Percentiles rank a stretch among this genome's conserved stretches.
Evolutionary conservation across 345 rosid species (phyloP).

Genomic region (Pseudoturritis turrita): DNA sequence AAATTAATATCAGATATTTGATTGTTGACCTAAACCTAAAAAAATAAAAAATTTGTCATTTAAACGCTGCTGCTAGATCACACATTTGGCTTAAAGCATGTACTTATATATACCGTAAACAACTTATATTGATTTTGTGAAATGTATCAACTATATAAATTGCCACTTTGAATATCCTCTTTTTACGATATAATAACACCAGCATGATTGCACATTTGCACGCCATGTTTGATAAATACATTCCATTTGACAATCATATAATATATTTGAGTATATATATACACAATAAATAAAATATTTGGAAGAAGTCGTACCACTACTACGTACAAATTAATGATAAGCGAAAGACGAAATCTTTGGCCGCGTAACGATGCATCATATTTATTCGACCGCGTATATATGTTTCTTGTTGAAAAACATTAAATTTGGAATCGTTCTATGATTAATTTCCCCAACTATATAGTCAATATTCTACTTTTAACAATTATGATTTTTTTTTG

Average conservation of each 20-base stretch:
- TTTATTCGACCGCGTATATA: conserved; percentile 31
- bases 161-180: neutral
- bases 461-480: conserved; percentile 22
- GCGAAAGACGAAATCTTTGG: neutral
- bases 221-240: conserved; percentile 11
- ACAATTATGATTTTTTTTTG: neutral
- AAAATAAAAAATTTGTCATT: neutral
- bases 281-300: neutral
- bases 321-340: conserved; percentile 7
- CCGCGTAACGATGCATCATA: conserved; percentile 27
- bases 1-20: neutral
- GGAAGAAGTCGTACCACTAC: conserved; percentile 31
- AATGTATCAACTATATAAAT: neutral
- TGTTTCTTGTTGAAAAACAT: conserved; percentile 25
- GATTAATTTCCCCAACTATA: conserved; percentile 21
- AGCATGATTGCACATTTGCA: conserved; percentile 5
- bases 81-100: neutral
- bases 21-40: neutral
- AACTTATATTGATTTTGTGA: neutral
- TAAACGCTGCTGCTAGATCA: neutral
- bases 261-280: neutral
- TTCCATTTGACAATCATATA: neutral
- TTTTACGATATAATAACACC: neutral
- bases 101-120: neutral
- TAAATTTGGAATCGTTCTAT: conserved; percentile 23